Evolutionary conservation across 2,329 filamentous ascomycete species (phyloP).

Genomic region (Aspergillus ustus): DNA sequence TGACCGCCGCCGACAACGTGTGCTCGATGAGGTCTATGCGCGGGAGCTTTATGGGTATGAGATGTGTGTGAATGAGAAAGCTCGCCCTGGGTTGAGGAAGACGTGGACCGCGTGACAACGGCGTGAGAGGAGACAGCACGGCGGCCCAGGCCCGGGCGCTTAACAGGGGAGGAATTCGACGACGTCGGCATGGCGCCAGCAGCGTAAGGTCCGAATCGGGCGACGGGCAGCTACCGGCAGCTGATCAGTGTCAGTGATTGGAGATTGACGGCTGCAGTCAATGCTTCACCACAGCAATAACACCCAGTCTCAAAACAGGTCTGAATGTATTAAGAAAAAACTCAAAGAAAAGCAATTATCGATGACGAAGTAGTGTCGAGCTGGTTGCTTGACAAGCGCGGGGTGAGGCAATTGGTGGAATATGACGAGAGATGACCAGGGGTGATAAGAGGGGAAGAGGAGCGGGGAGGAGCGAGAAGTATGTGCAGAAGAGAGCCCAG

Average conservation of each 20-base stretch:
- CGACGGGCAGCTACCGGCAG: slow-evolving; percentile 22
- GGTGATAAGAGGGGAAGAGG: slow-evolving; percentile 1
- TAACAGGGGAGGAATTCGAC: slow-evolving; percentile 42
- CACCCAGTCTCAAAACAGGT: slow-evolving; percentile 12
- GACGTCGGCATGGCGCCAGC: slow-evolving; percentile 29
- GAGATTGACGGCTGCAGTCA: slow-evolving; percentile 12
- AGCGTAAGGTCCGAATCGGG: slow-evolving; percentile 22
- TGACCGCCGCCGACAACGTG: slow-evolving; percentile 49
- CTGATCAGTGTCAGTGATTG: slow-evolving; percentile 18
- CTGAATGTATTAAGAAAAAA: slow-evolving; percentile 11
- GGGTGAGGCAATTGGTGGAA: slow-evolving; percentile 26
- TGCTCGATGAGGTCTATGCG: slow-evolving; percentile 44
- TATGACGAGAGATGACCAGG: slow-evolving; percentile 3
- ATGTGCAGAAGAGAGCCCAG: neutral
- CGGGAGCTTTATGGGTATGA: slow-evolving; percentile 34
- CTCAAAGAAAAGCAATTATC: slow-evolving; percentile 22
- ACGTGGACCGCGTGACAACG: slow-evolving; percentile 41
- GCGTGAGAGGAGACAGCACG: slow-evolving; percentile 48
- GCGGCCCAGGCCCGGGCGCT: slow-evolving; percentile 46
- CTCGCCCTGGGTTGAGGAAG: slow-evolving; percentile 35
- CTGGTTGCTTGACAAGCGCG: slow-evolving; percentile 17
- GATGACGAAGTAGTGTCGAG: slow-evolving; percentile 10
- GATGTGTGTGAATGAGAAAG: slow-evolving; percentile 34
- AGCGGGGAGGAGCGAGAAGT: neutral
- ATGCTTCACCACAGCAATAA: slow-evolving; percentile 8